A percentile compares a stretch with the other conserved stretches of the same genome.
Conservation (phyloP, 768 basidiomycete species). For the Tulasnella sp. region DNA sequence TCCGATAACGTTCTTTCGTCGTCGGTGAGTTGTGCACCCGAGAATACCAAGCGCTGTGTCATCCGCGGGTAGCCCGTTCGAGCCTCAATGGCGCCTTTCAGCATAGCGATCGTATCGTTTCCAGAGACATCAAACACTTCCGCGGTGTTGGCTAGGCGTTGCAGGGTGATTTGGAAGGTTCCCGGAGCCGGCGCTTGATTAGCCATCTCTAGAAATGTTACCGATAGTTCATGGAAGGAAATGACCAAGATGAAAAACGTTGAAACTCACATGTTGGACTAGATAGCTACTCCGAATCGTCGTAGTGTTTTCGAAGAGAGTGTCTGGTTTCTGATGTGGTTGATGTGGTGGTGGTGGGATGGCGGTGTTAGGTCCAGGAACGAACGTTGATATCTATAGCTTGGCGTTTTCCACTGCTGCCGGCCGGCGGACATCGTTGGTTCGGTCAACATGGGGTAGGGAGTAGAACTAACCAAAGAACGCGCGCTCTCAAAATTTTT, state of each 20-base stretch:
- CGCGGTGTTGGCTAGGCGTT: too few species aligned
- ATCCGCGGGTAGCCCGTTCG: background rate
- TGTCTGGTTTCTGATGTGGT: background rate
- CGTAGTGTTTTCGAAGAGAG: background rate
- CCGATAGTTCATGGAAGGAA: background rate
- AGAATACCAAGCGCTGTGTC: background rate
- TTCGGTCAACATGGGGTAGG: too few species aligned
- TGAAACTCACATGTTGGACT: background rate
- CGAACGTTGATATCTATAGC: too few species aligned
- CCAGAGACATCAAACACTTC: background rate
- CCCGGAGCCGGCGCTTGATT: background rate
- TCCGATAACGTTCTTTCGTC: background rate
- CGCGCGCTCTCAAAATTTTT: too few species aligned
- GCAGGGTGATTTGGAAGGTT: background rate
- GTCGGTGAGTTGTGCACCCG: background rate
- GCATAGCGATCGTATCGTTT: background rate
- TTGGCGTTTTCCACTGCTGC: too few species aligned
- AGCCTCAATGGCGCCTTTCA: slow-evolving; percentile 5
- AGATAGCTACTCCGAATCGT: background rate
- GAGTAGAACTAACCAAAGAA: too few species aligned
- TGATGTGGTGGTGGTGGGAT: background rate
- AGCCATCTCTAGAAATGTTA: background rate
- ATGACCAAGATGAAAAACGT: background rate
- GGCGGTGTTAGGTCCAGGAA: background rate
- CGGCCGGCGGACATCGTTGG: too few species aligned